Evolutionary conservation across 1,284 basidiomycete species (phyloP).

Genomic region (Sanguinoderma infundibulare): DNA sequence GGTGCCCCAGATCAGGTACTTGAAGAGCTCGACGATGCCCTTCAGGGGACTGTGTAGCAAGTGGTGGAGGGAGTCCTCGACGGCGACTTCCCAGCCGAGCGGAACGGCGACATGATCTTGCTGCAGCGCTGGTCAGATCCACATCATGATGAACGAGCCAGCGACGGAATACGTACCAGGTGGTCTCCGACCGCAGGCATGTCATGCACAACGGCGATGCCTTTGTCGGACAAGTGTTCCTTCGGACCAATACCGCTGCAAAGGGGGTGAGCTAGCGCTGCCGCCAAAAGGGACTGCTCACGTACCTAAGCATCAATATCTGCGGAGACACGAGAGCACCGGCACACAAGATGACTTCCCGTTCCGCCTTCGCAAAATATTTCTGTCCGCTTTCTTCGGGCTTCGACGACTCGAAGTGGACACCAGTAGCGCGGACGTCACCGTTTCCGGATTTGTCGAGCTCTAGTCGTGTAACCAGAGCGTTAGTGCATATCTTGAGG

Average conservation of each 20-base stretch:
- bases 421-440: conserved; percentile 11
- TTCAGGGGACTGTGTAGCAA: conserved; percentile 21
- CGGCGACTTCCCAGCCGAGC: conserved; percentile 32
- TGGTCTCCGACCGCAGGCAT: conserved; percentile 38
- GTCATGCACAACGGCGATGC: conserved; percentile 33
- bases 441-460: not conserved
- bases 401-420: conserved; percentile 17
- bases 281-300: not conserved
- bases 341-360: conserved; percentile 37
- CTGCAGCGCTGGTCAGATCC: conserved; percentile 17
- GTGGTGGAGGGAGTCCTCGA: conserved; percentile 31
- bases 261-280: not conserved
- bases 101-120: conserved; percentile 39
- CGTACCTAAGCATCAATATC: conserved; percentile 39
- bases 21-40: conserved; percentile 33
- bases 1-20: conserved; percentile 34
- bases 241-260: conserved; percentile 34
- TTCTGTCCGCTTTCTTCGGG: conserved; percentile 4
- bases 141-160: not conserved
- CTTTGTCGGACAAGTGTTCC: conserved; percentile 32
- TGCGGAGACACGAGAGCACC: conserved; percentile 40
- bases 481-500: conserved; percentile 35
- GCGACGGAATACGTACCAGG: conserved; percentile 21
- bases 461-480: conserved; percentile 26
- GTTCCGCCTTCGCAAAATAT: conserved; percentile 26